Evolutionary conservation across 164 flowering plant genomes (phyloP).

Genomic region (Tetrastigma voinierianum): DNA sequence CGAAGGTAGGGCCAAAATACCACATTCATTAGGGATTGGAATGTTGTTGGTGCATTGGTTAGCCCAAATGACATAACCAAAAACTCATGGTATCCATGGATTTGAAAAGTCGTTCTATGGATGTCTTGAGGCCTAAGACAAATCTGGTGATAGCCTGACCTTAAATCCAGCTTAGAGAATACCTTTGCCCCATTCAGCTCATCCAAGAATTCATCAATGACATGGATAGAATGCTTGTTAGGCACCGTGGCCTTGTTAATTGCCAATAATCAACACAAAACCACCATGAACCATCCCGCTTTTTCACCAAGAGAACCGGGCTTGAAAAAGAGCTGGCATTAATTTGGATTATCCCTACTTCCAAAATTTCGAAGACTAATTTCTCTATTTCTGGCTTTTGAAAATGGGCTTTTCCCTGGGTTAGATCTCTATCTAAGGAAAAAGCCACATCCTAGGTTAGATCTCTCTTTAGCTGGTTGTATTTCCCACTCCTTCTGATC

Average conservation of each 20-base stretch:
- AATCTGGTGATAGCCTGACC: conserved; percentile 14
- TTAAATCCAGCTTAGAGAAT: conserved; percentile 15
- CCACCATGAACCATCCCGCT: conserved; percentile 2
- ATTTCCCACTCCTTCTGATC: no score
- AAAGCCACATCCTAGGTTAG: no score
- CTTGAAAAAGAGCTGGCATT: no score
- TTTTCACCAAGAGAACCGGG: no score
- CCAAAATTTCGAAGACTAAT: no score
- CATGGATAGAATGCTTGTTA: conserved; percentile 5
- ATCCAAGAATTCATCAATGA: conserved; percentile 10
- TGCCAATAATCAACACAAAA: conserved; percentile 11
- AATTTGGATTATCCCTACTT: no score
- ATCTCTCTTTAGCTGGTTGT: no score
- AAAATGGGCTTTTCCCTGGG: no score
- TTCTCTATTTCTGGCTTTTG: no score
- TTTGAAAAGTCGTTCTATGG: conserved; percentile 13
- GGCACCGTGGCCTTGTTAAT: conserved; percentile 1
- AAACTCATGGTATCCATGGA: conserved; percentile 15
- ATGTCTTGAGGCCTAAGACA: background rate
- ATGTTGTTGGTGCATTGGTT: conserved; percentile 14
- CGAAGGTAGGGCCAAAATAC: background rate
- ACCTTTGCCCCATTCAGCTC: conserved; percentile 5
- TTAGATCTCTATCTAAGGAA: no score
- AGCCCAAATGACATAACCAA: conserved; percentile 20
- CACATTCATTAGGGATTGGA: conserved; percentile 16